Base-by-base conservation (phyloP, 768 basidiomycete species). In the Butyriboletus loyo region DNA sequence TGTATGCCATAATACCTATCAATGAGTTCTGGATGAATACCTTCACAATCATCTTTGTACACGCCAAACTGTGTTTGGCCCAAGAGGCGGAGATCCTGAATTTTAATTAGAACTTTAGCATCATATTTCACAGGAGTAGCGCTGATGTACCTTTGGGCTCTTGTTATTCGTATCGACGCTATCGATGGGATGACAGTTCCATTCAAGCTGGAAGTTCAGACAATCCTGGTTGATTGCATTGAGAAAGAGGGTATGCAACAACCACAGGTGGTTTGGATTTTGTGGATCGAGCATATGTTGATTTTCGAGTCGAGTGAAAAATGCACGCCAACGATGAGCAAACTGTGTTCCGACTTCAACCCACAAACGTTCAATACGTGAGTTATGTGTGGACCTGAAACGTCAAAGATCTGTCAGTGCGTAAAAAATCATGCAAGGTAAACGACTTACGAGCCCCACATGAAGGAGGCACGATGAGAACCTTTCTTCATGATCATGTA, bases 301-400 rank as follows among this genome's bases (percentile, higher is more conserved):
- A 13, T 11, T 9, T n/a, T 38, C 19, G 0, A 38, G 21, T 6
- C 39, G 28, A 0, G 30, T 53, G 46, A 72, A 71, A 31, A 69
- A 66, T 2, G 53, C 61, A 14, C 40, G n/a, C 71, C 71, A 72
- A 22, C 49, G 24, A 1, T 31, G 49, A 4, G 52, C 65, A 55
- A 70, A 69, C 2, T 69, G 62, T 0, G 40, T 46, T 1, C 65
- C 62, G 17, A 67, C 61, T 19, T 71, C 66, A 4, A 65, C 60
- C 65, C 69, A 71, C 2, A 69, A 28, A 0, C 52, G 49, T 42
- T 71, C 65, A 21, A 71, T 71, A 0, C 53, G 52, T 1, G 60
- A 57, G 37, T 72, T 72, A 8, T 55, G 58, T 13, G 37, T 38
- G 5, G 37, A 37, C 11, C 35, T 39, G n/a, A n/a, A n/a, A n/a